Evolutionary conservation across 2,329 filamentous ascomycete genomes (phyloP), one percentile per base, ranked within the genome.

Genomic region (Thielaviopsis populi): DNA sequence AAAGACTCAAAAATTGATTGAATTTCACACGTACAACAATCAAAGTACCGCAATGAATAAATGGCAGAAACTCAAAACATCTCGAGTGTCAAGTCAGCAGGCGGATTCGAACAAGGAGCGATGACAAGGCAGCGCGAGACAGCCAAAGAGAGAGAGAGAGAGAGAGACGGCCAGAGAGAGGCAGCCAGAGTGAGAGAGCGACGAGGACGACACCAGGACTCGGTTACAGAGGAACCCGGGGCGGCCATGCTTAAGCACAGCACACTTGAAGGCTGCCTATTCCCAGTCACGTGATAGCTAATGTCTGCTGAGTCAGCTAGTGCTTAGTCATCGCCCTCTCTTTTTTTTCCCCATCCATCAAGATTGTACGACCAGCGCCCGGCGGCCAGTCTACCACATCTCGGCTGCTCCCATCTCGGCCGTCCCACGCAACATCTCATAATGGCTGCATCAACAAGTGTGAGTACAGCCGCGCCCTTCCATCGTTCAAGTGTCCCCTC

Each of bases 401-500:
- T 46, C 42, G 19, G 17, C 19, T 19, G 42, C 17, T n/a, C n/a
- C n/a, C n/a, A n/a, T n/a, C n/a, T n/a, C n/a, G n/a, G n/a, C n/a
- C n/a, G n/a, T n/a, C n/a, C n/a, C n/a, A n/a, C n/a, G n/a, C n/a
- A n/a, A n/a, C n/a, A n/a, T 11, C 10, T 48, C 43, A 22, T n/a
- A 11, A 70, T 69, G 68, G 67, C 69, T 22, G 66, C 66, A 13
- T 54, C 68, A 62, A 66, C 67, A 27, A 68, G 66, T 37, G 69
- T 70, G 66, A 33, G 69, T 48, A 11, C 6, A 7, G 8, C 43
- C 7, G 30, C 30, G 3, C 30, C 7, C 30, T 33, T 33, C 30
- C 7, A 3, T 7, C n/a, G n/a, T n/a, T n/a, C n/a, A n/a, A n/a
- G n/a, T n/a, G n/a, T 33, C 30, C 30, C 7, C 30, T 7, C 7